phyloP scores from a whole-genome alignment of 768 basidiomycete species.

The Mycena vitilis region DNA sequence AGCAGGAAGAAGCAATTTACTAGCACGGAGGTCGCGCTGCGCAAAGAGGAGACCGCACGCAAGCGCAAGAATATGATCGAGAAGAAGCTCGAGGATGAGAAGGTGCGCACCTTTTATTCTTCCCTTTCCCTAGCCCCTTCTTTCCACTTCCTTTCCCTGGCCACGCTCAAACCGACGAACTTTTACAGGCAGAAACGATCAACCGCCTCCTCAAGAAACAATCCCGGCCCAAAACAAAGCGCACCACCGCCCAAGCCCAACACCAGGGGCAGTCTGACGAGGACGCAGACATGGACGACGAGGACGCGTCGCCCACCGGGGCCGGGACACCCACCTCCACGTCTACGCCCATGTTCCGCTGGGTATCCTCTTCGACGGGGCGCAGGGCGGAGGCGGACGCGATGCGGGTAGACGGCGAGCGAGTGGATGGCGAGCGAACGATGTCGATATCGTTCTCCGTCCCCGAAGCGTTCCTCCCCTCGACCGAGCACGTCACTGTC shows the following conservation, averaged over 20 bases:
- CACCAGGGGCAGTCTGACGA: slow-evolving; percentile 43
- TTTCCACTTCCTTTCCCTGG: too few species aligned
- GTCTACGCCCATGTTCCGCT: slow-evolving; percentile 57
- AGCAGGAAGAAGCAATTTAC: slow-evolving; percentile 62
- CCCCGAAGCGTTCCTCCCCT: slow-evolving; percentile 28
- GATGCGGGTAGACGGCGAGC: slow-evolving; percentile 6
- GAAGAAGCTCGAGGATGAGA: slow-evolving; percentile 71
- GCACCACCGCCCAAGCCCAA: slow-evolving; percentile 45
- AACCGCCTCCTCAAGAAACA: slow-evolving; percentile 74
- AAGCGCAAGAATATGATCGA: slow-evolving; percentile 69
- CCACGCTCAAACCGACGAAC: neutral
- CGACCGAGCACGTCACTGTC: neutral
- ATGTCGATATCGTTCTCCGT: slow-evolving; percentile 26
- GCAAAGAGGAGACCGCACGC: slow-evolving; percentile 66
- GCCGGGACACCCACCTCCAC: slow-evolving; percentile 15
- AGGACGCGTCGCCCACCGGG: slow-evolving; percentile 29
- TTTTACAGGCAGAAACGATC: slow-evolving; percentile 66
- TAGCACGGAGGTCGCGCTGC: slow-evolving; percentile 65
- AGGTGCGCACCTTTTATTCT: slow-evolving; percentile 54
- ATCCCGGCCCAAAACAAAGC: slow-evolving; percentile 57
- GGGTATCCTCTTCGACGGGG: slow-evolving; percentile 57
- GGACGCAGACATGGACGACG: slow-evolving; percentile 47
- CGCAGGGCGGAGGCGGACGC: slow-evolving; percentile 26
- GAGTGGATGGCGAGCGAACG: neutral
- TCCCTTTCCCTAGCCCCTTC: neutral